Percentiles rank a stretch among this genome's conserved stretches.
phyloP scores from a whole-genome alignment of 2,329 filamentous ascomycete genomes.

The Aspergillus sp. region DNA sequence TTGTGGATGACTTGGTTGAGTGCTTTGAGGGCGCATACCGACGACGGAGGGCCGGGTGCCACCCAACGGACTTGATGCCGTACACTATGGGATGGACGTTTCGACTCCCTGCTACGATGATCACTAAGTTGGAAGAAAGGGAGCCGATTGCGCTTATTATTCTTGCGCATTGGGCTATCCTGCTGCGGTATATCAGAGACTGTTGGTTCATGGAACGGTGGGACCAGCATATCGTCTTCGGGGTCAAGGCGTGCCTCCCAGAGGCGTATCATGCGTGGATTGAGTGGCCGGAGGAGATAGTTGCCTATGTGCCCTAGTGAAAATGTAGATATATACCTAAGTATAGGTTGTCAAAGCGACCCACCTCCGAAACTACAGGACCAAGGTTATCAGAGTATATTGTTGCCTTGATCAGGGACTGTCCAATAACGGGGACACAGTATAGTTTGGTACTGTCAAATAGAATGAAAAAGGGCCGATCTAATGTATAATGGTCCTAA shows the following conservation, averaged over 20 bases:
- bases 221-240: constrained; percentile 33
- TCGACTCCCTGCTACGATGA: constrained; percentile 23
- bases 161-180: constrained; percentile 31
- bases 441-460: background rate
- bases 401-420: background rate
- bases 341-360: no score
- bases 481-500: background rate
- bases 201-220: constrained; percentile 36
- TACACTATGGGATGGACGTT: constrained; percentile 33
- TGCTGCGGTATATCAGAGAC: constrained; percentile 31
- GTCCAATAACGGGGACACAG: background rate
- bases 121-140: constrained; percentile 26
- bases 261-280: constrained; percentile 24
- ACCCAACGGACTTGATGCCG: constrained; percentile 24
- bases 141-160: constrained; percentile 28
- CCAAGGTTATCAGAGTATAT: background rate
- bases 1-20: constrained; percentile 14
- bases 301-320: background rate
- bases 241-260: constrained; percentile 22
- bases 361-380: background rate
- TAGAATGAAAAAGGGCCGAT: background rate
- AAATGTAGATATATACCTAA: background rate
- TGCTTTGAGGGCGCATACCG: constrained; percentile 22
- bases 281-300: constrained; percentile 24
- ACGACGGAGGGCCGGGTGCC: constrained; percentile 6